phyloP scores from a whole-genome alignment of 2,329 filamentous ascomycete species.

The Cercospora canescens region DNA sequence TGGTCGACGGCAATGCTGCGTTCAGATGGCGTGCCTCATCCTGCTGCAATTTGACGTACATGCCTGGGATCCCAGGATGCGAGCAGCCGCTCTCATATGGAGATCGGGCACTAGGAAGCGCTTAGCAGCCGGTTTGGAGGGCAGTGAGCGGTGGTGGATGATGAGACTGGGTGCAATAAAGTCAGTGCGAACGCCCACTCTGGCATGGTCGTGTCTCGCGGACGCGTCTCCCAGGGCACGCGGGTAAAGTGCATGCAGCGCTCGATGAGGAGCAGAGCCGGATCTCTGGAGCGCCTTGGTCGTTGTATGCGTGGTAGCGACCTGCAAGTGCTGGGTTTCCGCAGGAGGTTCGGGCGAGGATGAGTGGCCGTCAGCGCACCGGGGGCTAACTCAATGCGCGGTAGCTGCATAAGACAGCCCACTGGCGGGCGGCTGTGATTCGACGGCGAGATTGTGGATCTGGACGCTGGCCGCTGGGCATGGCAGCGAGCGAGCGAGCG shows the following conservation, averaged over 20 bases:
- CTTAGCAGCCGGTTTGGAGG: conserved; percentile 11
- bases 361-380: conserved; percentile 20
- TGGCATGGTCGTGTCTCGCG: conserved; percentile 11
- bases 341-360: conserved; percentile 18
- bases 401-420: conserved; percentile 21
- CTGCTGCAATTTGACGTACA: conserved; percentile 18
- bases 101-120: conserved; percentile 16
- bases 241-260: conserved; percentile 18
- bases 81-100: conserved; percentile 7
- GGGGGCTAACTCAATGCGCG: conserved; percentile 20
- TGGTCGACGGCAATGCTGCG: conserved; percentile 18
- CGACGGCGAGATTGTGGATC: conserved; percentile 21
- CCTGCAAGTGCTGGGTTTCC: conserved; percentile 10
- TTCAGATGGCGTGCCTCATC: conserved; percentile 19
- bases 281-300: conserved; percentile 12
- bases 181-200: conserved; percentile 13
- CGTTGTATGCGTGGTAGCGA: conserved; percentile 13
- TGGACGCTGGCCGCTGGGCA: conserved; percentile 12
- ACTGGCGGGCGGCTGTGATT: conserved; percentile 19
- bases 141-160: conserved; percentile 17
- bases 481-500: not conserved
- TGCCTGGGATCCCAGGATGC: conserved; percentile 8
- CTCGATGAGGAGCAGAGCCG: conserved; percentile 12
- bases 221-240: conserved; percentile 20
- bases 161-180: conserved; percentile 13